A percentile compares a stretch with the other conserved stretches of the same genome.
phyloP scores from a whole-genome alignment of 306 rosid species.

The Ormosia emarginata region DNA sequence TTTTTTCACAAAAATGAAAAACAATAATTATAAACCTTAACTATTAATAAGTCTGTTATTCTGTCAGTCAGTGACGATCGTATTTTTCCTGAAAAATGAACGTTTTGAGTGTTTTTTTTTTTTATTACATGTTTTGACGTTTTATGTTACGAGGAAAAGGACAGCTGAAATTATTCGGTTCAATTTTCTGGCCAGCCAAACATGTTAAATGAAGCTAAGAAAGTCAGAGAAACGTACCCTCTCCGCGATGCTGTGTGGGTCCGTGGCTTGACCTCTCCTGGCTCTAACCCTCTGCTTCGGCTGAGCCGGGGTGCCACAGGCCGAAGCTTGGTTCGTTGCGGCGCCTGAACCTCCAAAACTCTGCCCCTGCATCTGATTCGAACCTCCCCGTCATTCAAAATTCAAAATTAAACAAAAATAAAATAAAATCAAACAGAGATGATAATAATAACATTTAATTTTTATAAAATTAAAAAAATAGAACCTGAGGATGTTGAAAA shows the following conservation, averaged over 20 bases:
- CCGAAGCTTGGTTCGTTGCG: conserved; percentile 48
- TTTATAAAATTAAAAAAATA: not conserved
- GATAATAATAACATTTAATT: not conserved
- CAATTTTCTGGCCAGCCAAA: conserved; percentile 30
- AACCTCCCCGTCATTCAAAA: conserved; percentile 27
- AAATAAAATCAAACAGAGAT: not conserved
- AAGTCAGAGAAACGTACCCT: conserved; percentile 47
- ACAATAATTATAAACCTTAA: not conserved
- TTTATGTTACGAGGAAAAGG: conserved; percentile 17
- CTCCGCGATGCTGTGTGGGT: conserved; percentile 98
- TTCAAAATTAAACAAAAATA: not conserved
- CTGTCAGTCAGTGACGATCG: not conserved
- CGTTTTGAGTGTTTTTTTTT: not conserved
- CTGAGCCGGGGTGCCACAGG: conserved; percentile 52
- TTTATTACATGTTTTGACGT: not conserved
- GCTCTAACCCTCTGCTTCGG: conserved; percentile 94
- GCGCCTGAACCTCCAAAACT: conserved; percentile 42
- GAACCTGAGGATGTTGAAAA: conserved; percentile 65
- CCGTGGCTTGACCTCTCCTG: conserved; percentile 96
- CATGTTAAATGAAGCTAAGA: not conserved
- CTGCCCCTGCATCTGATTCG: conserved; percentile 39
- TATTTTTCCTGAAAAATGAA: not conserved
- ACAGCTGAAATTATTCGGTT: not conserved
- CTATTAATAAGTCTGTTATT: not conserved
- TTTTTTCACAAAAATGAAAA: not conserved